These are phyloP conservation scores for Paecilomyces niveus DNA, from an alignment of 2,329 filamentous ascomycete species.

Conservation along the genomic window DNA sequence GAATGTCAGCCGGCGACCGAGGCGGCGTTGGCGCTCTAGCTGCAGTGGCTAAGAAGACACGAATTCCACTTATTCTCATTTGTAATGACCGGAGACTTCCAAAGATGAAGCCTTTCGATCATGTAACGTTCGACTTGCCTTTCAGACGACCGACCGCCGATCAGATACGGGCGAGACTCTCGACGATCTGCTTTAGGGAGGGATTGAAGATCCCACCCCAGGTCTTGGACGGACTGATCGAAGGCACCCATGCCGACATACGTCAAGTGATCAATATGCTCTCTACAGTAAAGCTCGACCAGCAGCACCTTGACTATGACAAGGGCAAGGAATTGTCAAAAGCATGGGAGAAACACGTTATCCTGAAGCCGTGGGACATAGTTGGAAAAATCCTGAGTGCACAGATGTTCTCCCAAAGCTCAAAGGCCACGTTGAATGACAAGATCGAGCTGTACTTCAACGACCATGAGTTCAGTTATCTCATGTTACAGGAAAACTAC, in stretches of 20 bases:
- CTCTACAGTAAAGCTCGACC: constrained; percentile 84
- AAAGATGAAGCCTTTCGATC: constrained; percentile 98
- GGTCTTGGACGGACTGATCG: constrained; percentile 88
- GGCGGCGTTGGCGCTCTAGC: constrained; percentile 92
- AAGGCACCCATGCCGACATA: constrained; percentile 92
- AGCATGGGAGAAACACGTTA: constrained; percentile 95
- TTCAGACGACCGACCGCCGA: constrained; percentile 88
- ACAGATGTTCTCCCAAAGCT: constrained; percentile 75
- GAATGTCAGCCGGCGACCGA: constrained; percentile 95
- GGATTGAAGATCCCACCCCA: constrained; percentile 74
- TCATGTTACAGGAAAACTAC: constrained; percentile 99
- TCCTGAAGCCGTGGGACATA: constrained; percentile 98
- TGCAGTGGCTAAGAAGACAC: constrained; percentile 89
- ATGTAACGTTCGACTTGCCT: constrained; percentile 71
- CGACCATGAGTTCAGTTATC: constrained; percentile 92
- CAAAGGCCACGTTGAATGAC: constrained; percentile 84
- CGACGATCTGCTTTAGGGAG: constrained; percentile 91
- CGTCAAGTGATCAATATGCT: constrained; percentile 99
- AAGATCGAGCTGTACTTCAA: constrained; percentile 99
- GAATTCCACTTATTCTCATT: constrained; percentile 91
- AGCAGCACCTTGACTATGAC: constrained; percentile 71
- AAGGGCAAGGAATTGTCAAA: constrained; percentile 92
- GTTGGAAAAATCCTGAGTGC: constrained; percentile 84
- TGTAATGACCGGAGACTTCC: constrained; percentile 89
- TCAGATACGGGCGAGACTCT: constrained; percentile 83